A percentile compares a stretch with the other conserved stretches of the same genome.
These are phyloP conservation scores for Russula virescens DNA, from an alignment of 768 basidiomycete species.

Conservation along the genomic window DNA sequence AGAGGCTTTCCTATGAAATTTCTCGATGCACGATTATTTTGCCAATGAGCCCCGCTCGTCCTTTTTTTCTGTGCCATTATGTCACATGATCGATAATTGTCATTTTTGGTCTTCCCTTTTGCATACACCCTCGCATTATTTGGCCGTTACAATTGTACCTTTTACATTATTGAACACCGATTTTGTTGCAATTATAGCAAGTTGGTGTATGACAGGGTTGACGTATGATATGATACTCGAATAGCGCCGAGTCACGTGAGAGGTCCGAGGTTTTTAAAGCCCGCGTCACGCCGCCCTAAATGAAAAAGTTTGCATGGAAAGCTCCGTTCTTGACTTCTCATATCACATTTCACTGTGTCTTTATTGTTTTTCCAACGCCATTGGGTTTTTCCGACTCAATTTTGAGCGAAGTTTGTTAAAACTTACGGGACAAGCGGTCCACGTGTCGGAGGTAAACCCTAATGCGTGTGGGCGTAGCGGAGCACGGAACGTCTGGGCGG, in stretches of 20 bases:
- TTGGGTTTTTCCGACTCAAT: background rate
- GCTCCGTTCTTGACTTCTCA: too few species aligned
- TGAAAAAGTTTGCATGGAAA: background rate
- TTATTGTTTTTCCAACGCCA: background rate
- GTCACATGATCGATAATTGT: too few species aligned
- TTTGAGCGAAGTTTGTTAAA: background rate
- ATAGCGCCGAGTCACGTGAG: background rate
- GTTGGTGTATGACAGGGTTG: background rate
- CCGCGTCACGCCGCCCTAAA: background rate
- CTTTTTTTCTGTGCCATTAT: background rate
- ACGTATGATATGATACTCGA: too few species aligned
- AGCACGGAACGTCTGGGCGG: slow-evolving; percentile 5
- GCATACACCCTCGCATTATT: slow-evolving; percentile 6
- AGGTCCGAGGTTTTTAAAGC: background rate
- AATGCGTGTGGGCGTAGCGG: slow-evolving; percentile 11
- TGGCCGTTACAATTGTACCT: slow-evolving; percentile 3
- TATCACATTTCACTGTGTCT: too few species aligned
- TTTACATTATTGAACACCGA: background rate
- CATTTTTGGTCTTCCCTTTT: slow-evolving; percentile 3
- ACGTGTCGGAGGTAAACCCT: slow-evolving; percentile 5
- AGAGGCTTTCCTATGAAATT: slow-evolving; percentile 26
- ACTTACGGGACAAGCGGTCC: background rate
- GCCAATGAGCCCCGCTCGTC: background rate
- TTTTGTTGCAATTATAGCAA: background rate
- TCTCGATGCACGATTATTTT: background rate